These are phyloP conservation scores for Diaporthe sp. DNA, from an alignment of 2,329 filamentous ascomycete species.

Conservation along the genomic window DNA sequence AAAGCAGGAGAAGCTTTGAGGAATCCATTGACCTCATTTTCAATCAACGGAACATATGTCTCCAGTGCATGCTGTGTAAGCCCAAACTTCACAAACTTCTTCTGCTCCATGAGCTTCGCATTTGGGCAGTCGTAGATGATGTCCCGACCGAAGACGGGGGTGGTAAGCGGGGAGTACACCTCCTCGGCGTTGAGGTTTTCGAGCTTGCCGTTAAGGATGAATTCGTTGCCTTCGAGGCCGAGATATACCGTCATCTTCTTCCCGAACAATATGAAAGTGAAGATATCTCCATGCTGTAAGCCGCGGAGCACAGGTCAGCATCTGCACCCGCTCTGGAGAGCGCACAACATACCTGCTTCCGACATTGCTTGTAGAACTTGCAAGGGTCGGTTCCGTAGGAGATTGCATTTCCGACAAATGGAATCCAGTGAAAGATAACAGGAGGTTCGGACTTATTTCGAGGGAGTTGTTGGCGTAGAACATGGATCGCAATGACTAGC, in stretches of 20 bases:
- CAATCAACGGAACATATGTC: slow-evolving; percentile 84
- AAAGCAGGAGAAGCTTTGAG: slow-evolving; percentile 77
- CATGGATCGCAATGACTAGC: slow-evolving; percentile 18
- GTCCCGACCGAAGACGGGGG: slow-evolving; percentile 82
- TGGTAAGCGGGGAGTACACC: slow-evolving; percentile 84
- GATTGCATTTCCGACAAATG: slow-evolving; percentile 11
- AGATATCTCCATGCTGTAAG: slow-evolving; percentile 84
- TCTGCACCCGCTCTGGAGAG: no score
- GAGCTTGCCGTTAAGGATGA: slow-evolving; percentile 91
- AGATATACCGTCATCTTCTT: slow-evolving; percentile 91
- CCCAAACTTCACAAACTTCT: slow-evolving; percentile 90
- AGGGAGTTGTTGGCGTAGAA: slow-evolving; percentile 19
- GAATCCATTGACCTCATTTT: slow-evolving; percentile 80
- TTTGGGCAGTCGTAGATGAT: slow-evolving; percentile 95
- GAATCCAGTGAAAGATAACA: slow-evolving; percentile 22
- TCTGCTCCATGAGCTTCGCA: slow-evolving; percentile 94
- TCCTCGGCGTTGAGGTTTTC: slow-evolving; percentile 93
- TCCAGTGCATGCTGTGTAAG: slow-evolving; percentile 82
- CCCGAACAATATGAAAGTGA: slow-evolving; percentile 89
- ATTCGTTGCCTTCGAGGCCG: slow-evolving; percentile 87
- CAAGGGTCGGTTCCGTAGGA: slow-evolving; percentile 15
- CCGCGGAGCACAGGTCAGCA: not conserved
- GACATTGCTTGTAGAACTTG: slow-evolving; percentile 17
- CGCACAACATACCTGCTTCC: slow-evolving; percentile 9
- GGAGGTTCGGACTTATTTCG: slow-evolving; percentile 26